Percentiles rank a stretch among this genome's conserved stretches.
These are phyloP conservation scores for Trichoderma pleuroti DNA, from an alignment of 2,329 filamentous ascomycete genomes.

Conservation along the genomic window DNA sequence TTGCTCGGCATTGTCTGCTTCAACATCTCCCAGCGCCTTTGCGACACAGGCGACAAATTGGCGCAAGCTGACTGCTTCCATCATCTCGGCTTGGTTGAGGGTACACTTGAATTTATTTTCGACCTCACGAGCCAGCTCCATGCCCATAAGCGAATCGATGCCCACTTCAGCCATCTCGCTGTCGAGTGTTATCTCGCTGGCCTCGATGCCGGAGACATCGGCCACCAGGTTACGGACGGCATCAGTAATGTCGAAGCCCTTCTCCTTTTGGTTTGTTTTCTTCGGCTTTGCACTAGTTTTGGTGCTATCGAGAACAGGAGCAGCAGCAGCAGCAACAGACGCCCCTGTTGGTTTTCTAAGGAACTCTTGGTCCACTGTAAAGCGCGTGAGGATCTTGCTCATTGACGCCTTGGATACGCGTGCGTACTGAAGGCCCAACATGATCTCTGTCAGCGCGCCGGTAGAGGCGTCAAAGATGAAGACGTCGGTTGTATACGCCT, in stretches of 20 bases:
- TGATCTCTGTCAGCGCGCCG: background rate
- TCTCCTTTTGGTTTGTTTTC: background rate
- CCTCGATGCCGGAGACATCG: background rate
- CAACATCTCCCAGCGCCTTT: background rate
- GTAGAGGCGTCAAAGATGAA: background rate
- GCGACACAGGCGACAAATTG: background rate
- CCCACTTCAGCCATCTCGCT: background rate
- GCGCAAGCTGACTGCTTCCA: background rate
- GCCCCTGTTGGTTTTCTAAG: background rate
- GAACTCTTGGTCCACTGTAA: background rate
- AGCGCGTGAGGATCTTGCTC: background rate
- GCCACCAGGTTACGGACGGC: background rate
- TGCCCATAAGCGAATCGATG: background rate
- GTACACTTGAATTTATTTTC: background rate
- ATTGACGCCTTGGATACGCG: background rate
- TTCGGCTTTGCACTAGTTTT: background rate
- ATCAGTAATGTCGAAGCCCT: background rate
- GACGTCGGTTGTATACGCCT: background rate
- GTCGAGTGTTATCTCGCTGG: background rate
- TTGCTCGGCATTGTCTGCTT: background rate
- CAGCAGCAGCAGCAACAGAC: background rate
- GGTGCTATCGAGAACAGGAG: background rate
- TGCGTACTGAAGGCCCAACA: background rate
- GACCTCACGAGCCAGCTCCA: background rate
- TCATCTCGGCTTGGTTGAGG: background rate